Conservation (phyloP, 2,329 filamentous ascomycete species). For the Balansia obtecta region DNA sequence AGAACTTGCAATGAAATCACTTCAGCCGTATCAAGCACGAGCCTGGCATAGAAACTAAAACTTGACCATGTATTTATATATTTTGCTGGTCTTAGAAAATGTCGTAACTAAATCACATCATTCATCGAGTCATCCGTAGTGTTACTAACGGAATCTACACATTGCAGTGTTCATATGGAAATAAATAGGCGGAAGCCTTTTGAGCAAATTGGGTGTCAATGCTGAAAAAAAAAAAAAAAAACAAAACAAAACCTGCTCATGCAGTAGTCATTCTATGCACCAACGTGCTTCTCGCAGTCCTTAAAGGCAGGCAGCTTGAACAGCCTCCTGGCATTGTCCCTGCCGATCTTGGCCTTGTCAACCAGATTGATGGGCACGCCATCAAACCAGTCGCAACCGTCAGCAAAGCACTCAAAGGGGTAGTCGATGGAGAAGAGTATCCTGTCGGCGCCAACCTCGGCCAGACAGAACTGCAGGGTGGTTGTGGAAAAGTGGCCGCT, state of each 20-base stretch:
- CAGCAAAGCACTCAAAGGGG: constrained; percentile 34
- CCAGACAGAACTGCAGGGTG: constrained; percentile 35
- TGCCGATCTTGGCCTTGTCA: constrained; percentile 27
- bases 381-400: constrained; percentile 30
- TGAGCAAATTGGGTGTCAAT: neutral
- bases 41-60: neutral
- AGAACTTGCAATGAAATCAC: neutral
- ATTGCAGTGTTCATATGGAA: no score
- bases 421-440: constrained; percentile 43
- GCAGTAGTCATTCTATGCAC: neutral
- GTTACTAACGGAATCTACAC: no score
- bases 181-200: no score
- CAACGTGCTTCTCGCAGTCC: constrained; percentile 11
- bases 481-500: constrained; percentile 42
- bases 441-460: constrained; percentile 34
- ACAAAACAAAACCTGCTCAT: neutral
- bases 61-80: no score
- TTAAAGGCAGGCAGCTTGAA: constrained; percentile 26
- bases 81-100: no score
- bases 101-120: no score
- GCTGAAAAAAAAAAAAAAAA: no score
- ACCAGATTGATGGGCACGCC: constrained; percentile 20
- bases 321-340: constrained; percentile 29
- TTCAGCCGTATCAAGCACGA: neutral
- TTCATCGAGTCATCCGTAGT: no score